Conservation (phyloP, 2,329 filamentous ascomycete genomes). For the Colletotrichum spaethianum region DNA sequence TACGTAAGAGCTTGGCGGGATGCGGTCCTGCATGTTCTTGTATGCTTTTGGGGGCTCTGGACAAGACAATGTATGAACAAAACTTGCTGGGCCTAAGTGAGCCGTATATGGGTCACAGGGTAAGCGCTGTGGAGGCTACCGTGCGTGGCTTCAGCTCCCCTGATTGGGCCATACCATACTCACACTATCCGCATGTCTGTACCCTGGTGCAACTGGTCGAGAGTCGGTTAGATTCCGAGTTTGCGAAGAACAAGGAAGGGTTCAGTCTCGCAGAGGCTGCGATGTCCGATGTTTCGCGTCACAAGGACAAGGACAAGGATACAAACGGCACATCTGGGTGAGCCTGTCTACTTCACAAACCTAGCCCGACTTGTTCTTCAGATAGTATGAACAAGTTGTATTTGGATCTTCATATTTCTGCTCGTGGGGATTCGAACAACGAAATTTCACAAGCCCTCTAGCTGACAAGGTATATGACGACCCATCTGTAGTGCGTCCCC, state of each 20-base stretch:
- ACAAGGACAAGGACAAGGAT: neutral
- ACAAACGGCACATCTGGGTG: neutral
- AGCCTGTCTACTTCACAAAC: neutral
- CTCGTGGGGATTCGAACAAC: neutral
- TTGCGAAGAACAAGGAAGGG: neutral
- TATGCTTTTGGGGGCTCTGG: neutral
- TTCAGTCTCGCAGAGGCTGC: neutral
- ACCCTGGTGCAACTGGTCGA: neutral
- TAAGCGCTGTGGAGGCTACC: neutral
- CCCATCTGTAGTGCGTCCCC: neutral
- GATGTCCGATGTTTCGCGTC: neutral
- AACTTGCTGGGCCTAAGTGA: neutral
- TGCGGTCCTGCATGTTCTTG: neutral
- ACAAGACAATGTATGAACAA: neutral
- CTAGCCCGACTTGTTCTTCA: neutral
- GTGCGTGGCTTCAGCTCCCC: neutral
- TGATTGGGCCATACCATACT: rapidly evolving
- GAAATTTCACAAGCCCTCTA: neutral
- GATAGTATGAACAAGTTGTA: neutral
- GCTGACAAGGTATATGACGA: neutral
- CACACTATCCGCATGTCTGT: rapidly evolving
- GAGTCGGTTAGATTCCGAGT: neutral
- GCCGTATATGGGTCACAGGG: neutral
- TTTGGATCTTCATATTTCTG: neutral
- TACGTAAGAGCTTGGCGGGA: rapidly evolving